Percentiles rank a stretch among this genome's conserved stretches.
These are phyloP conservation scores for Teunomyces cretensis DNA, from an alignment of 805 yeast species.

Conservation along the genomic window DNA sequence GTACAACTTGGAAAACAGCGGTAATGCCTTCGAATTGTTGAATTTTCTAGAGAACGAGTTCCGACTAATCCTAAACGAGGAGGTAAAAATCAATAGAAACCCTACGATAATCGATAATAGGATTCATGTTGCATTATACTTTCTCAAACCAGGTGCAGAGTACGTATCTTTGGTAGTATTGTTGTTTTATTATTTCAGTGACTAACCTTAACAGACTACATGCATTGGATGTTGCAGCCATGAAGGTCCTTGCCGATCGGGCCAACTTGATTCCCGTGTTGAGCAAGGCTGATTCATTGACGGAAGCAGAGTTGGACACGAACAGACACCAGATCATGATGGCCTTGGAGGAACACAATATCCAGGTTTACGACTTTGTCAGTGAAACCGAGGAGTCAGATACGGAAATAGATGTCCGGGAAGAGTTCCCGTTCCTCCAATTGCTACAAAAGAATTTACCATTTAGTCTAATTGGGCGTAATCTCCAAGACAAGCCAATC, in stretches of 20 bases:
- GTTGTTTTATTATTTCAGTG: background rate
- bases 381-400: constrained; percentile 2
- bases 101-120: constrained; percentile 17
- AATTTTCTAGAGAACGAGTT: constrained; percentile 9
- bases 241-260: constrained; percentile 67
- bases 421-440: constrained; percentile 13
- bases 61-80: constrained; percentile 10
- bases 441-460: constrained; percentile 18
- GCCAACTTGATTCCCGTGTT: constrained; percentile 83
- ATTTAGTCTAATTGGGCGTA: constrained; percentile 16
- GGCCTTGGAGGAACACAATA: constrained; percentile 53
- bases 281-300: constrained; percentile 76
- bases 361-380: constrained; percentile 34
- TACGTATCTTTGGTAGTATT: background rate
- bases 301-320: constrained; percentile 50
- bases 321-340: constrained; percentile 56
- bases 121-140: constrained; percentile 26
- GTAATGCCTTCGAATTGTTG: constrained; percentile 11
- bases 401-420: constrained; percentile 7
- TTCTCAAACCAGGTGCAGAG: constrained; percentile 8
- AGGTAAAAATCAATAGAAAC: constrained; percentile 13
- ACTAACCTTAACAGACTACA: constrained; percentile 31
- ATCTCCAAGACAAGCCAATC: constrained; percentile 6
- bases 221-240: constrained; percentile 68
- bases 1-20: constrained; percentile 18